Evolutionary conservation across 495 filamentous ascomycete genomes (phyloP).

Genomic region (Tetracladium marchalianum): DNA sequence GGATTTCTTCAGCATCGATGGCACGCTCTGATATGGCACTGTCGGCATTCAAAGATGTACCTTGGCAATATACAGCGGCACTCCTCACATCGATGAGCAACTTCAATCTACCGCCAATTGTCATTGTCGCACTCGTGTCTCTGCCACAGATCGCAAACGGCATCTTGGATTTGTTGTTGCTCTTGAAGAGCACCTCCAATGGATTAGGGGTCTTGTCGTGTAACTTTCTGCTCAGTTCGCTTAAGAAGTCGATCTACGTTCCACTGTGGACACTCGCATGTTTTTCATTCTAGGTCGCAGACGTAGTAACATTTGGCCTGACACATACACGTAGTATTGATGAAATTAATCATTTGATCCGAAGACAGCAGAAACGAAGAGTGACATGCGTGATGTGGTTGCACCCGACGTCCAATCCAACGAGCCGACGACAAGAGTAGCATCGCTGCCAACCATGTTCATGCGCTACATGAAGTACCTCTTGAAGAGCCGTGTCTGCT

Average conservation of each 20-base stretch:
- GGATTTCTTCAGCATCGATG: too few relatives aligned
- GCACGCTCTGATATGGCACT: too few relatives aligned
- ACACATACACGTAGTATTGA: constrained; percentile 34
- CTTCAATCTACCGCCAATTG: too few relatives aligned
- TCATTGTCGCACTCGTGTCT: too few relatives aligned
- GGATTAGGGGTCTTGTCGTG: not conserved
- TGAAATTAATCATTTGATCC: not conserved
- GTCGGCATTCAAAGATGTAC: too few relatives aligned
- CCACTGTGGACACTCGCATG: constrained; percentile 34
- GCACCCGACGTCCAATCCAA: constrained; percentile 16
- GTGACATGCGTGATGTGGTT: constrained; percentile 19
- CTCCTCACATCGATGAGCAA: too few relatives aligned
- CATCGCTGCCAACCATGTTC: constrained; percentile 9
- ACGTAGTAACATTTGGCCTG: constrained; percentile 43
- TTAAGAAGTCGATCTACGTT: constrained; percentile 15
- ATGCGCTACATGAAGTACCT: not conserved
- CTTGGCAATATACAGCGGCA: too few relatives aligned
- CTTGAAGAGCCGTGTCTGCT: not conserved
- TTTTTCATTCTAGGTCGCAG: constrained; percentile 41
- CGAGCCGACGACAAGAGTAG: constrained; percentile 5
- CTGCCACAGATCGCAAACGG: too few relatives aligned
- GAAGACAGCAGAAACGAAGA: constrained; percentile 4
- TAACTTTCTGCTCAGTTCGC: constrained; percentile 10
- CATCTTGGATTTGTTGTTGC: too few relatives aligned
- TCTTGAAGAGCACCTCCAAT: too few relatives aligned